Evolutionary conservation across 2,329 filamentous ascomycete species (phyloP).

Genomic region (Fusarium metavorans): DNA sequence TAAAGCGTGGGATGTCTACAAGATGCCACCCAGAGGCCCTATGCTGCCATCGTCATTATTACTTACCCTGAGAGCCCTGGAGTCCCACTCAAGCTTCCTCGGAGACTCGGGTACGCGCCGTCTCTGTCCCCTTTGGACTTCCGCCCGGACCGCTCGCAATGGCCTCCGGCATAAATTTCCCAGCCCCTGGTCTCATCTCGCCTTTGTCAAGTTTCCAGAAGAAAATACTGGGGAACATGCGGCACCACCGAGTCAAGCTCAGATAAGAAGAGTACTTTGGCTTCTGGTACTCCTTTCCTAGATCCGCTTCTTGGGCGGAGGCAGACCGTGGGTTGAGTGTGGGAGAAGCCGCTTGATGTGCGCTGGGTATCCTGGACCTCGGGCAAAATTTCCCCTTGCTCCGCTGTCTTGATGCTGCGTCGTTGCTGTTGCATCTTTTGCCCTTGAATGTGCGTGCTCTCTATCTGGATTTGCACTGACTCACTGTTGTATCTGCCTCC

Average conservation of each 20-base stretch:
- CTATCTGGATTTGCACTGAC: constrained; percentile 1
- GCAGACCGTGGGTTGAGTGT: not conserved
- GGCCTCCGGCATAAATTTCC: constrained; percentile 29
- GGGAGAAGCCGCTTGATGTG: constrained; percentile 6
- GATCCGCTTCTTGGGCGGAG: not conserved
- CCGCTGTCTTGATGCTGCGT: constrained; percentile 8
- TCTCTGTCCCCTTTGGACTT: constrained; percentile 16
- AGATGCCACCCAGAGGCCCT: not conserved
- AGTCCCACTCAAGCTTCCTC: not conserved
- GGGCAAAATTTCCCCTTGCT: constrained; percentile 17
- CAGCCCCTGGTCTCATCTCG: constrained; percentile 31
- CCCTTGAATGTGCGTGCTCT: not conserved
- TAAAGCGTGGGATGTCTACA: not conserved
- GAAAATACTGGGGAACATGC: constrained; percentile 20
- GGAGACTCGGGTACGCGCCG: constrained; percentile 22
- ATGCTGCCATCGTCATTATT: constrained; percentile 6
- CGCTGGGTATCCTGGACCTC: constrained; percentile 10
- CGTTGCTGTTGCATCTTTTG: not conserved
- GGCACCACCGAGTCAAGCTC: constrained; percentile 17
- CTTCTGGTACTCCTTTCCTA: constrained; percentile 5
- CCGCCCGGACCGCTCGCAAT: constrained; percentile 11
- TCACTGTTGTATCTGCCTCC: constrained; percentile 6
- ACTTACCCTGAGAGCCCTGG: not conserved
- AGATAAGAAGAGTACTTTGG: constrained; percentile 15
- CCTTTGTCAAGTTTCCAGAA: constrained; percentile 36